Evolutionary conservation across 495 filamentous ascomycete genomes (phyloP).

Genomic region (Stereocaulon alpinum): DNA sequence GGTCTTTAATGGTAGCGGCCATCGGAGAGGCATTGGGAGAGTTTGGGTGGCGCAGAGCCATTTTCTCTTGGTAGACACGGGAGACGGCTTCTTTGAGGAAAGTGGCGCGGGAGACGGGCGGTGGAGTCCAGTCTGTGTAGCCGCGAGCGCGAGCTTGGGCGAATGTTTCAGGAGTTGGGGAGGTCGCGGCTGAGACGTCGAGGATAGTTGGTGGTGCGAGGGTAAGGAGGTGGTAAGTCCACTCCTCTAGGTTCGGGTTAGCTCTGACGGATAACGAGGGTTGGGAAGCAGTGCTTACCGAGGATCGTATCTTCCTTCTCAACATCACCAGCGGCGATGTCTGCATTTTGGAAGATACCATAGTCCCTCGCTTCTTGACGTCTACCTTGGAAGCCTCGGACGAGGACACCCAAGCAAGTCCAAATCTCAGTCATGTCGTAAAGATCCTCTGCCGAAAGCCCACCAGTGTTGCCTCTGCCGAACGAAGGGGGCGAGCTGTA

Average conservation of each 20-base stretch:
- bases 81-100: conserved; percentile 56
- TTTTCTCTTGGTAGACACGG: conserved; percentile 46
- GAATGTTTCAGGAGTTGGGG: conserved; percentile 39
- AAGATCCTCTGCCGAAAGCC: conserved; percentile 45
- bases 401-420: conserved; percentile 49
- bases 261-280: conserved; percentile 2
- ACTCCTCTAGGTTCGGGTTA: conserved; percentile 47
- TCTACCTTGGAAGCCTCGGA: conserved; percentile 48
- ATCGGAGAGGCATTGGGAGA: conserved; percentile 12
- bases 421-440: conserved; percentile 60
- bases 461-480: conserved; percentile 46
- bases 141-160: conserved; percentile 42
- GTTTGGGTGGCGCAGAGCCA: conserved; percentile 25
- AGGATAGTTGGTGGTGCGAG: conserved; percentile 49
- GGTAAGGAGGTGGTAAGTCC: conserved; percentile 50
- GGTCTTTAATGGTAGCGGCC: conserved; percentile 1
- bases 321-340: conserved; percentile 37
- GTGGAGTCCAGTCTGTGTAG: conserved; percentile 46
- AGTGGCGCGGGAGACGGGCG: conserved; percentile 40
- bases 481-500: conserved; percentile 50
- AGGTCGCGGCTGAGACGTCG: conserved; percentile 41
- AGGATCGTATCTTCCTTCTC: conserved; percentile 45
- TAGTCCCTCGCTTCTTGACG: conserved; percentile 43
- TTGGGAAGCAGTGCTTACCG: conserved; percentile 32
- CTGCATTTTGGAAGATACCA: conserved; percentile 44